Percentiles rank a stretch among this genome's conserved stretches.
These are phyloP conservation scores for Gymnopilus dilepis DNA, from an alignment of 768 basidiomycete species.

Conservation along the genomic window DNA sequence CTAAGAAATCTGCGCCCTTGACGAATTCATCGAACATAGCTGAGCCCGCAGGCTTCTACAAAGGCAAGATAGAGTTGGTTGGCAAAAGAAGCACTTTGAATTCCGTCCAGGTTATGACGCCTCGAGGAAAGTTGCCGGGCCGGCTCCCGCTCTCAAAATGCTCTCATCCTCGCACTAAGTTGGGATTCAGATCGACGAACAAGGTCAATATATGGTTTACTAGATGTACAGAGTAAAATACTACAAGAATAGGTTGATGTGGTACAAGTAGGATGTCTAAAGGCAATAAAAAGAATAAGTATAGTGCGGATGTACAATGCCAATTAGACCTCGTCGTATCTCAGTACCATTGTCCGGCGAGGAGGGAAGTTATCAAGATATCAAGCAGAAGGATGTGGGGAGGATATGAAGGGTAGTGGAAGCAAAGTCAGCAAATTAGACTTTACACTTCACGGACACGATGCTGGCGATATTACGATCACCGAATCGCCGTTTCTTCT, in stretches of 20 bases:
- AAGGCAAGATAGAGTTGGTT: constrained; percentile 16
- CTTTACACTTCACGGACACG: constrained; percentile 55
- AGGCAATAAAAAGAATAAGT: not conserved
- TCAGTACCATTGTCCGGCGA: not conserved
- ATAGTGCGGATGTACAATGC: not conserved
- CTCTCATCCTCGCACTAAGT: too few species aligned
- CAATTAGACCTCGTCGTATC: not conserved
- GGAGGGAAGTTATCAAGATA: not conserved
- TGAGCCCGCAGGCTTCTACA: not conserved
- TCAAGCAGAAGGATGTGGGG: not conserved
- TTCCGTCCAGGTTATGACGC: not conserved
- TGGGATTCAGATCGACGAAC: too few species aligned
- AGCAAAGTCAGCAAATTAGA: not conserved
- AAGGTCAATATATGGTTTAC: not conserved
- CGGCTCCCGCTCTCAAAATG: not conserved
- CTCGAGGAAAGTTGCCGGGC: not conserved
- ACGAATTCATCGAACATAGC: constrained; percentile 26
- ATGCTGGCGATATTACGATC: constrained; percentile 56
- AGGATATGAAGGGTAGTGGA: too few species aligned
- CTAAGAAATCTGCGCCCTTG: constrained; percentile 17
- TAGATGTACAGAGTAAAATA: not conserved
- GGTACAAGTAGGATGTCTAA: not conserved
- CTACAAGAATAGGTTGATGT: not conserved
- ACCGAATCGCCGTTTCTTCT: constrained; percentile 50
- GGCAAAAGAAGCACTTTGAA: not conserved